Evolutionary conservation across 176 grass and related monocot genomes (phyloP).

Genomic region (Thalia dealbata): DNA sequence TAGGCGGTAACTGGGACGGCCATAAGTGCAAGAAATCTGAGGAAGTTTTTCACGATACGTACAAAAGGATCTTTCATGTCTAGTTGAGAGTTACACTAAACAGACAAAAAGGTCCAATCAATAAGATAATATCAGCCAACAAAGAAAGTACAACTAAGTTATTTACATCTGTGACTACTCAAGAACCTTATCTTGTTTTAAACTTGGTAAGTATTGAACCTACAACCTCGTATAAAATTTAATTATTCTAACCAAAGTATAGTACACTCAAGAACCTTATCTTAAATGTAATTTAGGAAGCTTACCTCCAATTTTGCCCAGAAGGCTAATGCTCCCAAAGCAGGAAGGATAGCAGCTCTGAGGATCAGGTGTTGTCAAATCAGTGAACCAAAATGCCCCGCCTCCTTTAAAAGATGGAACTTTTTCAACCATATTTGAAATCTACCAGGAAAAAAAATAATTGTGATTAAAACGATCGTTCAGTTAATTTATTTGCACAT

Average conservation of each 20-base stretch:
- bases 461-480: constrained; percentile 2
- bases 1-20: constrained; percentile 67
- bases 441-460: constrained; percentile 33
- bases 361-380: constrained; percentile 70
- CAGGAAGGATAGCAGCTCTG: constrained; percentile 61
- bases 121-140: background rate
- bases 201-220: too few species aligned
- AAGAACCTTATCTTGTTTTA: background rate
- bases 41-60: constrained; percentile 62
- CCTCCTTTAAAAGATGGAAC: constrained; percentile 88
- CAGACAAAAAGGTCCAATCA: background rate
- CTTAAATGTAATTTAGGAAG: background rate
- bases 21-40: constrained; percentile 64
- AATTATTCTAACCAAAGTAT: too few species aligned
- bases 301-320: constrained; percentile 77
- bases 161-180: constrained; percentile 6
- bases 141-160: background rate
- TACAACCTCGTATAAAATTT: too few species aligned
- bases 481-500: background rate
- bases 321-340: constrained; percentile 57
- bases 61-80: constrained; percentile 68
- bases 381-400: constrained; percentile 85
- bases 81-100: constrained; percentile 92
- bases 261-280: too few species aligned
- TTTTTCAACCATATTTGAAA: constrained; percentile 88